phyloP scores from a whole-genome alignment of 805 yeast genomes.

The Lachancea fermentati region DNA sequence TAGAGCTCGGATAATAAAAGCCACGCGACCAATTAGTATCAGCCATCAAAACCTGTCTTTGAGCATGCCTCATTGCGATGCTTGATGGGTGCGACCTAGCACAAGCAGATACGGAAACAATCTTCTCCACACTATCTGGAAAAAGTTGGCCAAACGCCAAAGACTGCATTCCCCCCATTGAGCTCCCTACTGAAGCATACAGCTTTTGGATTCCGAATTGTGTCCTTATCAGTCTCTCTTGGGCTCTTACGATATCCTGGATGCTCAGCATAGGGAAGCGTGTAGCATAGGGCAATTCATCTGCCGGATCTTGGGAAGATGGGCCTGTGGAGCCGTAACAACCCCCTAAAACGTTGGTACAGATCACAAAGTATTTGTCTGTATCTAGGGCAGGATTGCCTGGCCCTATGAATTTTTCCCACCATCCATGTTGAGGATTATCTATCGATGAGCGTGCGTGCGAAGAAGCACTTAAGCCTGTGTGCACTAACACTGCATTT shows the following conservation, averaged over 20 bases:
- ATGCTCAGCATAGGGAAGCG: constrained; percentile 81
- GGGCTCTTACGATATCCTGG: constrained; percentile 89
- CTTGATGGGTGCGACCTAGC: constrained; percentile 93
- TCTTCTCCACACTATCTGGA: constrained; percentile 65
- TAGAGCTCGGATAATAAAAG: constrained; percentile 56
- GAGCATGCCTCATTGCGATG: constrained; percentile 89
- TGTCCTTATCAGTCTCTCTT: constrained; percentile 58
- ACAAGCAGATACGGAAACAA: constrained; percentile 84
- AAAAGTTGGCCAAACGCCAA: constrained; percentile 82
- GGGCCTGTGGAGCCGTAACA: constrained; percentile 97
- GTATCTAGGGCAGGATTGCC: constrained; percentile 70
- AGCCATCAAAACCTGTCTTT: constrained; percentile 87
- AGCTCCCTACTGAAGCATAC: constrained; percentile 80
- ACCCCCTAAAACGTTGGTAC: constrained; percentile 91
- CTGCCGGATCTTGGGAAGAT: constrained; percentile 68
- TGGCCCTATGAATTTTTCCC: constrained; percentile 92
- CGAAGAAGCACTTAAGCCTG: constrained; percentile 89
- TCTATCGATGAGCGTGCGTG: constrained; percentile 79
- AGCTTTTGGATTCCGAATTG: constrained; percentile 59
- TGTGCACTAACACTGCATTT: constrained; percentile 77
- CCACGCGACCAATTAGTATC: constrained; percentile 96
- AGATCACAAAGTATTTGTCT: constrained; percentile 69
- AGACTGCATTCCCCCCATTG: constrained; percentile 99
- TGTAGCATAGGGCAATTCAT: constrained; percentile 66
- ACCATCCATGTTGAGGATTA: constrained; percentile 81